Evolutionary conservation across 495 filamentous ascomycete species (phyloP).

Genomic region (Aspergillus leporis): DNA sequence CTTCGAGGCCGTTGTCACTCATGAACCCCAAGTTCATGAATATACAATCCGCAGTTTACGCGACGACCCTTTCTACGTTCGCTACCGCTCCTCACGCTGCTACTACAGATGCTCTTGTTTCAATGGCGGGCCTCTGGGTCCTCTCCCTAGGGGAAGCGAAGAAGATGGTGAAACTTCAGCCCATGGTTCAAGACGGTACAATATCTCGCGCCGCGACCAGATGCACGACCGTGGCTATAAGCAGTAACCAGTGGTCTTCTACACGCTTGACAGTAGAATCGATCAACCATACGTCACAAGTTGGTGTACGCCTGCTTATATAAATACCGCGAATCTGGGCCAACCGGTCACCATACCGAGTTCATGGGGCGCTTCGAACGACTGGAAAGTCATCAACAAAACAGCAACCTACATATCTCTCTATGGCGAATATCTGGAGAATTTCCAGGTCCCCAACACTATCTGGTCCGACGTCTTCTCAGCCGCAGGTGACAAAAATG

Average conservation of each 20-base stretch:
- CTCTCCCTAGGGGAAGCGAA: background rate
- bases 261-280: background rate
- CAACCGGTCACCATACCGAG: background rate
- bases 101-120: background rate
- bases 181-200: background rate
- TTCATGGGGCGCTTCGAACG: background rate
- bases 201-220: background rate
- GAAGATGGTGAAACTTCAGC: background rate
- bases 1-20: background rate
- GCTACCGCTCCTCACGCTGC: background rate
- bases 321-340: background rate
- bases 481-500: background rate
- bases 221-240: background rate
- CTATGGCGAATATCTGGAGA: background rate
- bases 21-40: conserved; percentile 3
- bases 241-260: background rate
- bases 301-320: background rate
- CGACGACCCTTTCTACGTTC: background rate
- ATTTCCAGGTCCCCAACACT: background rate
- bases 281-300: background rate
- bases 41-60: background rate
- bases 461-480: background rate
- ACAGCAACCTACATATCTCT: background rate
- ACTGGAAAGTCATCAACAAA: background rate
- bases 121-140: background rate